phyloP scores from a whole-genome alignment of 2,329 filamentous ascomycete genomes.

The Claviceps spartinae region DNA sequence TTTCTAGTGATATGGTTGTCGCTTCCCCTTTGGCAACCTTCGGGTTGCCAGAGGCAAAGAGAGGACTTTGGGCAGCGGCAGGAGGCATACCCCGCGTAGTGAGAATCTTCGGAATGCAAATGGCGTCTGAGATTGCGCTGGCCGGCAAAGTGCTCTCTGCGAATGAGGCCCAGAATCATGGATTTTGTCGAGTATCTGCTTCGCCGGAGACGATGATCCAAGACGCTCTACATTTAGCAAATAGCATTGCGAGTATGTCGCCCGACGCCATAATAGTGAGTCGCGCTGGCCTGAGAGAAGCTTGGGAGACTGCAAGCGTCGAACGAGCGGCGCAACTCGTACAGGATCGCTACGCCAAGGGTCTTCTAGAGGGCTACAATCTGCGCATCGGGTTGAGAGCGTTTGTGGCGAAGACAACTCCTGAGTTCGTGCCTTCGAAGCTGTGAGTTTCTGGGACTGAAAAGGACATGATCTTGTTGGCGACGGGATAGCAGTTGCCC shows the following conservation, averaged over 20 bases:
- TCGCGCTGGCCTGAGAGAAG: conserved; percentile 23
- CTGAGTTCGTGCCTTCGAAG: conserved; percentile 35
- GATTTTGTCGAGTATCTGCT: conserved; percentile 21
- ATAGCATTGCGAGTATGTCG: conserved; percentile 20
- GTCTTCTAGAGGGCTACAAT: conserved; percentile 30
- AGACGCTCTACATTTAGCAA: conserved; percentile 23
- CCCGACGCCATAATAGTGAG: conserved; percentile 26
- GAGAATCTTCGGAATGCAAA: conserved; percentile 29
- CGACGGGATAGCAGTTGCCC: too few species aligned
- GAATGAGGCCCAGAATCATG: conserved; percentile 17
- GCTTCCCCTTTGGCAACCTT: conserved; percentile 37
- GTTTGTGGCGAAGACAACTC: conserved; percentile 36
- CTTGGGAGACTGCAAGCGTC: conserved; percentile 27
- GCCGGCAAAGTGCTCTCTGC: conserved; percentile 32
- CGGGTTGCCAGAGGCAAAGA: conserved; percentile 37
- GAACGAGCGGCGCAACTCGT: conserved; percentile 26
- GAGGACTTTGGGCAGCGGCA: conserved; percentile 39
- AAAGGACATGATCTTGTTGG: not conserved
- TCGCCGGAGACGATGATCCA: conserved; percentile 23
- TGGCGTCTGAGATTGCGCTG: conserved; percentile 35
- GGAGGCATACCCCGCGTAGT: conserved; percentile 38
- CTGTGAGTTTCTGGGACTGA: conserved; percentile 15
- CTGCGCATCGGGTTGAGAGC: conserved; percentile 34
- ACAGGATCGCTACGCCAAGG: conserved; percentile 25
- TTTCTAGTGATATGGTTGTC: conserved; percentile 35